These are phyloP conservation scores for Diaporthe sp. DNA, from an alignment of 2,329 filamentous ascomycete species.

Conservation along the genomic window DNA sequence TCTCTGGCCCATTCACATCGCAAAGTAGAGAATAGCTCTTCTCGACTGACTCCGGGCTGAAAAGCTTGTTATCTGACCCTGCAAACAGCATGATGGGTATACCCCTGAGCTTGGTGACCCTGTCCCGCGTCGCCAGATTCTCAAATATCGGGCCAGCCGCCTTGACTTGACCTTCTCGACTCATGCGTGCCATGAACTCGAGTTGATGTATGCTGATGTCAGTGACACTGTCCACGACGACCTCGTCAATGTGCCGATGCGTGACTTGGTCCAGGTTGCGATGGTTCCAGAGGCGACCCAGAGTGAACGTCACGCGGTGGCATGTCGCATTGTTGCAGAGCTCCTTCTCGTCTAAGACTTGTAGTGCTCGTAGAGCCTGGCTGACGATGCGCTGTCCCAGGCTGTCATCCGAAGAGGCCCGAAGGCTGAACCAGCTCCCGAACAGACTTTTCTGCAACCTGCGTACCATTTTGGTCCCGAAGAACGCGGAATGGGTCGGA, in stretches of 20 bases:
- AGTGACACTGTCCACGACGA: constrained; percentile 72
- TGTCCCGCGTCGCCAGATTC: background rate
- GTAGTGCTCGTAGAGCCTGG: constrained; percentile 71
- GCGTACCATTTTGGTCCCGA: too few relatives aligned
- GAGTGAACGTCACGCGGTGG: constrained; percentile 71
- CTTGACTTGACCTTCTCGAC: too few relatives aligned
- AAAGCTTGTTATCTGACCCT: background rate
- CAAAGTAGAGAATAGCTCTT: too few relatives aligned
- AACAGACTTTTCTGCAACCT: too few relatives aligned
- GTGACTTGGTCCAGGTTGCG: constrained; percentile 75
- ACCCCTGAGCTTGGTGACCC: background rate
- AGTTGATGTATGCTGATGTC: background rate
- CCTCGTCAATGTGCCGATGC: constrained; percentile 68
- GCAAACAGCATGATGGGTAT: background rate
- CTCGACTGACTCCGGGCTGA: too few relatives aligned
- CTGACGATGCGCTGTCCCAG: constrained; percentile 66
- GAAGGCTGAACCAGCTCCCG: constrained; percentile 65
- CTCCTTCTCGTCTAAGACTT: constrained; percentile 63
- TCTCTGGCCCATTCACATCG: too few relatives aligned
- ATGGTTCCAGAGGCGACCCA: constrained; percentile 76
- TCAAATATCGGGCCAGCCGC: too few relatives aligned
- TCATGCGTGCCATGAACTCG: background rate
- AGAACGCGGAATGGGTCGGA: constrained; percentile 61
- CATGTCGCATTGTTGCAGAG: constrained; percentile 73
- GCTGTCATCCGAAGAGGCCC: constrained; percentile 60